These are phyloP conservation scores for Colletotrichum sp. DNA, from an alignment of 2,329 filamentous ascomycete genomes.

Conservation along the genomic window DNA sequence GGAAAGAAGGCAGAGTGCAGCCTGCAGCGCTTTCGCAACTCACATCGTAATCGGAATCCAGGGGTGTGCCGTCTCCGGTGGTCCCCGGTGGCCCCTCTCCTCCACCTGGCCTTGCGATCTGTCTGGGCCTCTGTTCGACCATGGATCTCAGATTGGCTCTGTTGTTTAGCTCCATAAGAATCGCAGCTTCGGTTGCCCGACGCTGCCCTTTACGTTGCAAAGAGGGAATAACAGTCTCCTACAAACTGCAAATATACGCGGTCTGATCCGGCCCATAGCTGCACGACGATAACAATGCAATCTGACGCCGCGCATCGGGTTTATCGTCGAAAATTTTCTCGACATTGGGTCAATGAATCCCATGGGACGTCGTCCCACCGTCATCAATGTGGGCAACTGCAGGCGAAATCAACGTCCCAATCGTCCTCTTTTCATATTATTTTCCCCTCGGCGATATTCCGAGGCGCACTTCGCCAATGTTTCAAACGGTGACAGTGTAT, in stretches of 20 bases:
- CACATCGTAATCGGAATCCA: constrained; percentile 3
- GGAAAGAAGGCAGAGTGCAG: not conserved
- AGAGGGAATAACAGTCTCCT: not conserved
- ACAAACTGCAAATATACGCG: not conserved
- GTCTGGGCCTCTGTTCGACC: not conserved
- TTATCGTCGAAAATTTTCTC: not conserved
- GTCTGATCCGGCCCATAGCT: not conserved
- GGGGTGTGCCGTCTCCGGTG: constrained; percentile 1
- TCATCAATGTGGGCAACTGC: not conserved
- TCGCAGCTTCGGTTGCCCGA: not conserved
- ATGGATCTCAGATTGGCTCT: constrained; percentile 17
- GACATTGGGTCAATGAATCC: not conserved
- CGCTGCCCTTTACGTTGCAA: not conserved
- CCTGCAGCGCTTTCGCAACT: not conserved
- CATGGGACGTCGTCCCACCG: not conserved
- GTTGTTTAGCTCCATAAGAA: not conserved
- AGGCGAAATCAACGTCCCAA: not conserved
- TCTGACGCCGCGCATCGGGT: not conserved
- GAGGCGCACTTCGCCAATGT: not conserved
- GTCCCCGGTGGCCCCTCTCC: constrained; percentile 7
- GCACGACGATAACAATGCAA: constrained; percentile 11
- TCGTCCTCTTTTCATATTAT: not conserved
- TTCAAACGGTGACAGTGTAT: not conserved
- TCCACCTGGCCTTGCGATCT: constrained; percentile 6
- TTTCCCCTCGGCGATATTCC: not conserved